These are phyloP conservation scores for Dunaliella salina DNA, from an alignment of 163 green algal genomes.

Conservation along the genomic window DNA sequence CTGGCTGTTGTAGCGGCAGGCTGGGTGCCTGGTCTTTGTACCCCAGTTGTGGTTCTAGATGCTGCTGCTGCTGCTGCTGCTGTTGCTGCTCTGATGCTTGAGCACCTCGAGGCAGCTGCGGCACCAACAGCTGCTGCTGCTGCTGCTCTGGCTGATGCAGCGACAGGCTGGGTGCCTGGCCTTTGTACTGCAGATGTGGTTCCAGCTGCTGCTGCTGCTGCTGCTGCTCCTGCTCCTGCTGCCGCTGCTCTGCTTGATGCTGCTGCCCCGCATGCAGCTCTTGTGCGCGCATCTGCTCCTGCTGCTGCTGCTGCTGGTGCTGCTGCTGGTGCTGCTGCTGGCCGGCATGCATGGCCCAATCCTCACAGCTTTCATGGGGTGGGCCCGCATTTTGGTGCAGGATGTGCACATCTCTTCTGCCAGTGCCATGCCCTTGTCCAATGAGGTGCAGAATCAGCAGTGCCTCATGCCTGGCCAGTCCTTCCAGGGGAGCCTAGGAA, in stretches of 20 bases:
- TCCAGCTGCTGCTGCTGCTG: background rate
- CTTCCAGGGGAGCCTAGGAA: background rate
- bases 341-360: background rate
- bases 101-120: no score
- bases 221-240: background rate
- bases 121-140: background rate
- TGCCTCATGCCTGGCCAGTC: background rate
- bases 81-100: background rate
- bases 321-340: background rate
- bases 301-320: background rate
- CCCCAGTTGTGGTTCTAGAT: no score
- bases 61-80: background rate
- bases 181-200: background rate
- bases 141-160: background rate
- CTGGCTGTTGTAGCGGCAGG: no score
- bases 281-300: no score
- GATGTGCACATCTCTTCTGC: background rate
- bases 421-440: background rate
- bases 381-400: no score
- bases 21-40: no score
- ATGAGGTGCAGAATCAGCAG: background rate
- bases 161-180: no score
- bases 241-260: background rate
- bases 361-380: background rate
- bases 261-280: background rate